A percentile compares a stretch with the other conserved stretches of the same genome.
phyloP scores from a whole-genome alignment of 139 green algal genomes.

The Chlorella sp. region DNA sequence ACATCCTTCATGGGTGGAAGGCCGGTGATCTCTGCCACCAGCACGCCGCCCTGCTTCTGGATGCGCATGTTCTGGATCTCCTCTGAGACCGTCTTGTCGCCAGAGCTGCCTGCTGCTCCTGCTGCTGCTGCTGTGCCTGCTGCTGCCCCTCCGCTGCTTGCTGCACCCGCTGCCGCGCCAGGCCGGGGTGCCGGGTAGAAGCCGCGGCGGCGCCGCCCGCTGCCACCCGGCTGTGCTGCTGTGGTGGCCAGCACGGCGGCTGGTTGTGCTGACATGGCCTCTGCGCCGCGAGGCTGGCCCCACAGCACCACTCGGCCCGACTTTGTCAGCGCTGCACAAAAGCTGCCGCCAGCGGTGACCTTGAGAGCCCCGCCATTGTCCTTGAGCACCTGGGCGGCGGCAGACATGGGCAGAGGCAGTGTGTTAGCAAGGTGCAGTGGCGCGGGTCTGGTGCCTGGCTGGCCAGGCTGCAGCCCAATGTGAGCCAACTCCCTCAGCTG shows the following conservation, averaged over 20 bases:
- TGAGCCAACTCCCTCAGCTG: no score
- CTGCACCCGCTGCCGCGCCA: background rate
- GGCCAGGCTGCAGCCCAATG: no score
- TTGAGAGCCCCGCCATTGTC: constrained; percentile 62
- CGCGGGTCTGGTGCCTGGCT: no score
- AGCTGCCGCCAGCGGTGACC: constrained; percentile 67
- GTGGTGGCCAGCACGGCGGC: background rate
- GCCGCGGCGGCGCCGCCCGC: no score
- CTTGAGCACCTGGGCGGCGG: constrained; percentile 34
- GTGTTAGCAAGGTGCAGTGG: no score
- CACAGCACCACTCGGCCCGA: constrained; percentile 70
- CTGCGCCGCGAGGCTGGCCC: constrained; percentile 57
- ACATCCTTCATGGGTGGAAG: constrained; percentile 66
- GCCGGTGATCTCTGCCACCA: constrained; percentile 48
- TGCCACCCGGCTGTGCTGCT: background rate
- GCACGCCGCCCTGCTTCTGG: constrained; percentile 4
- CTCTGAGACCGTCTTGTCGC: background rate
- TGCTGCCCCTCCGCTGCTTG: constrained; percentile 15
- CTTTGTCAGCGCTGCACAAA: constrained; percentile 63
- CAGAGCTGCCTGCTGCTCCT: background rate
- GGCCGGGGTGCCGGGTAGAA: background rate
- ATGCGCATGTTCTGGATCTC: constrained; percentile 13
- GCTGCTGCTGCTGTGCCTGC: constrained; percentile 15
- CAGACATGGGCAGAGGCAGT: background rate
- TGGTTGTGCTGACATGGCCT: background rate